These are phyloP conservation scores for Eucalyptus tenuipes DNA, from an alignment of 345 rosid species.

Conservation along the genomic window DNA sequence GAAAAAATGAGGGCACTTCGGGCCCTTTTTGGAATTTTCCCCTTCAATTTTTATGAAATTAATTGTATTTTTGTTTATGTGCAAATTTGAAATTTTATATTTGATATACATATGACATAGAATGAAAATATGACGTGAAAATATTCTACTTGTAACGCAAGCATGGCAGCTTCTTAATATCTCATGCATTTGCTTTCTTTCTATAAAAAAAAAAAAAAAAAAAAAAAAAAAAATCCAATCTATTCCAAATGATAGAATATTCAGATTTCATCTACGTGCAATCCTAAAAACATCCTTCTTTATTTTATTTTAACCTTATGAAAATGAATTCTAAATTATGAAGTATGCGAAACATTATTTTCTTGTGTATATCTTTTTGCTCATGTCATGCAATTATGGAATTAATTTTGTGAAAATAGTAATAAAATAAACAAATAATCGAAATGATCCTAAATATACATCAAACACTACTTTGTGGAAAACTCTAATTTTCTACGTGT, in stretches of 20 bases:
- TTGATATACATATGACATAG: neutral
- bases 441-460: neutral
- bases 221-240: neutral
- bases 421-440: neutral
- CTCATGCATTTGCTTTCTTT: neutral
- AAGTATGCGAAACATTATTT: neutral
- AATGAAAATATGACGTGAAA: neutral
- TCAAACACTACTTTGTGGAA: neutral
- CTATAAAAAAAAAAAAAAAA: too few relatives aligned
- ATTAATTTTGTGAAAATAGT: neutral
- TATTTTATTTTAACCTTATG: neutral
- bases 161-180: neutral
- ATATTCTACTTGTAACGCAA: neutral
- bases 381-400: neutral
- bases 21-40: fast-evolving
- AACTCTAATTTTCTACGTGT: fast-evolving
- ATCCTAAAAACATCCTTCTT: neutral
- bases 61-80: neutral
- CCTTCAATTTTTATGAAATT: neutral
- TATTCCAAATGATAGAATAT: too few relatives aligned
- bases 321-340: neutral
- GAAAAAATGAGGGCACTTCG: fast-evolving
- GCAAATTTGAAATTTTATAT: neutral
- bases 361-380: neutral
- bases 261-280: too few relatives aligned